A percentile compares a stretch with the other conserved stretches of the same genome.
Evolutionary conservation across 179 eudicot species (phyloP).

Genomic region (Gypsophila paniculata): DNA sequence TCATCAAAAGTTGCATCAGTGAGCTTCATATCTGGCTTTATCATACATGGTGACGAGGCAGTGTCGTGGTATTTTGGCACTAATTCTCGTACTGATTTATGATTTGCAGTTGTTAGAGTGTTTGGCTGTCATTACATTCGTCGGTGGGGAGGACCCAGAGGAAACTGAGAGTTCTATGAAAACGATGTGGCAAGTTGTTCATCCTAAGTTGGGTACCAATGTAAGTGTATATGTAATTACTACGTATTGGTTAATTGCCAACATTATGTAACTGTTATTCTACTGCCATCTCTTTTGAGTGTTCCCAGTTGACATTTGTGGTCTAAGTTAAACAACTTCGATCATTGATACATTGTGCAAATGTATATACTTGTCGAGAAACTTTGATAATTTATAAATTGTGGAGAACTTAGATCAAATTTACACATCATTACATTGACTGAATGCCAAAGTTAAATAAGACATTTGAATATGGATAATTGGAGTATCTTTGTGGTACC

Average conservation of each 20-base stretch:
- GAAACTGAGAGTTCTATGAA: conserved; percentile 82
- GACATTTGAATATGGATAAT: too few species aligned
- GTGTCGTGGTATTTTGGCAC: not conserved
- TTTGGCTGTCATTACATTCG: conserved; percentile 67
- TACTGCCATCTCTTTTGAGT: too few species aligned
- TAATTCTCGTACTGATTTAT: not conserved
- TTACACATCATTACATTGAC: too few species aligned
- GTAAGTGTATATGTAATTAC: conserved; percentile 37
- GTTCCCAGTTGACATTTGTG: too few species aligned
- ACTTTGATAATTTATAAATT: too few species aligned
- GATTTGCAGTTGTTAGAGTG: conserved; percentile 69
- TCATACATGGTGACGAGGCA: not conserved
- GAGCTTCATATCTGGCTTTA: conserved; percentile 23
- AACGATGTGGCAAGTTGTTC: conserved; percentile 90
- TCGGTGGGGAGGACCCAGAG: conserved; percentile 71
- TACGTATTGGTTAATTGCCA: not conserved
- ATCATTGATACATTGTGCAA: too few species aligned
- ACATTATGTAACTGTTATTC: not conserved
- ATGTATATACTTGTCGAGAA: too few species aligned
- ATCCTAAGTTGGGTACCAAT: conserved; percentile 77
- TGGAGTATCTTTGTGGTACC: too few species aligned
- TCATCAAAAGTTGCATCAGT: conserved; percentile 65
- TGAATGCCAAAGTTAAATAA: too few species aligned
- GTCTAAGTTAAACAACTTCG: too few species aligned
- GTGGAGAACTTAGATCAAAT: too few species aligned